These are phyloP conservation scores for Vaccinium corymbosum DNA, from an alignment of 148 eudicot genomes.

Conservation along the genomic window DNA sequence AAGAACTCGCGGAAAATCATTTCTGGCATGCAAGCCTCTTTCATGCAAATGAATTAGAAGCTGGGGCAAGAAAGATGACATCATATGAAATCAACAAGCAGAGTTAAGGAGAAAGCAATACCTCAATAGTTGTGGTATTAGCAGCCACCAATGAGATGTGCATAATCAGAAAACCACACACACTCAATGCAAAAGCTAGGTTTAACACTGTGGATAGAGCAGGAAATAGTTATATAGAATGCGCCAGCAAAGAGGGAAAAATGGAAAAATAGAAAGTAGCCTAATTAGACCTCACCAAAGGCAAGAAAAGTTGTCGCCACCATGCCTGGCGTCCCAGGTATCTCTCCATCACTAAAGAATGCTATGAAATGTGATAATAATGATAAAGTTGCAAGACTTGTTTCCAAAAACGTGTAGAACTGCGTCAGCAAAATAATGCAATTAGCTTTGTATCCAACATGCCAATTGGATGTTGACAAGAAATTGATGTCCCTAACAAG, in stretches of 20 bases:
- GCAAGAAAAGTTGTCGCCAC: constrained; percentile 96
- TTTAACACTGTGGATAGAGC: constrained; percentile 63
- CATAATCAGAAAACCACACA: constrained; percentile 92
- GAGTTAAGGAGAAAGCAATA: constrained; percentile 25
- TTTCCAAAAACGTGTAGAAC: constrained; percentile 96
- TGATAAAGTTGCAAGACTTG: constrained; percentile 70
- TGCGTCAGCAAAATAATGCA: constrained; percentile 37
- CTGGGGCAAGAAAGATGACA: neutral
- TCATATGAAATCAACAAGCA: neutral
- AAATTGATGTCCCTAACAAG: constrained; percentile 3
- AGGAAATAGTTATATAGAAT: constrained; percentile 11
- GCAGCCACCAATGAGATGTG: constrained; percentile 82
- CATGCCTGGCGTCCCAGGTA: constrained; percentile 80
- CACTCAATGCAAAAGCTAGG: constrained; percentile 91
- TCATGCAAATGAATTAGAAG: neutral
- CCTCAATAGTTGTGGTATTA: constrained; percentile 97
- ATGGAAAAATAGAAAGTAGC: neutral
- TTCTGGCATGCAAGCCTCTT: constrained; percentile 4
- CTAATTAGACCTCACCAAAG: constrained; percentile 58
- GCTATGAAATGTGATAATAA: constrained; percentile 78
- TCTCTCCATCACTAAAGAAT: constrained; percentile 91
- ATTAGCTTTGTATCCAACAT: constrained; percentile 4
- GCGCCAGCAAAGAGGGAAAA: constrained; percentile 2
- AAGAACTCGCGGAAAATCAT: neutral
- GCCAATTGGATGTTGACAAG: neutral